phyloP scores from a whole-genome alignment of 805 yeast species.

The Henningerozyma blattae region DNA sequence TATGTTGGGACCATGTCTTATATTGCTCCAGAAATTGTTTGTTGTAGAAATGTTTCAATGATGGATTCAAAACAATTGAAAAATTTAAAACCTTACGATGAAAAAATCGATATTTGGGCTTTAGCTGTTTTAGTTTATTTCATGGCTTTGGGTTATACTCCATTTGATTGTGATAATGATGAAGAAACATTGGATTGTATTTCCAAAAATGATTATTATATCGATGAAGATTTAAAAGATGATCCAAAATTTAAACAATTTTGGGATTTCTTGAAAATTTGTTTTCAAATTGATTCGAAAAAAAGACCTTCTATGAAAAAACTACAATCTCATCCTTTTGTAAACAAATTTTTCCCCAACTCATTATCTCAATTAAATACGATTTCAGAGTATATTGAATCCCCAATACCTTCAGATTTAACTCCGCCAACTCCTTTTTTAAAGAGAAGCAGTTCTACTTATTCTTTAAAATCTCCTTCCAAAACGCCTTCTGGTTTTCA shows the following conservation, averaged over 20 bases:
- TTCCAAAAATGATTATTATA: conserved; percentile 40
- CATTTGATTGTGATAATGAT: conserved; percentile 64
- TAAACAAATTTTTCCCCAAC: conserved; percentile 9
- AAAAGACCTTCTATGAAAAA: conserved; percentile 35
- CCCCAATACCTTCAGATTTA: neutral
- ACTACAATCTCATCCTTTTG: conserved; percentile 32
- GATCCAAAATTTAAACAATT: conserved; percentile 34
- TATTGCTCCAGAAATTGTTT: conserved; percentile 61
- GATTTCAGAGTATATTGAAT: neutral
- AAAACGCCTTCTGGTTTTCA: conserved; percentile 6
- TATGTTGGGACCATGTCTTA: conserved; percentile 62
- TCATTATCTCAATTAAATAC: neutral
- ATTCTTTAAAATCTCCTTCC: conserved; percentile 13
- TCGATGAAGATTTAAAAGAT: conserved; percentile 49
- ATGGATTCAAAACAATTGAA: conserved; percentile 8
- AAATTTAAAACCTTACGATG: conserved; percentile 32
- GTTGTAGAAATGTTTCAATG: conserved; percentile 24
- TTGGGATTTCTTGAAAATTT: conserved; percentile 39
- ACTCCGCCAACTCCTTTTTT: neutral
- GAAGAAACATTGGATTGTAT: conserved; percentile 58
- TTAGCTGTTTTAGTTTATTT: conserved; percentile 62
- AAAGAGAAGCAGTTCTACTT: conserved; percentile 2
- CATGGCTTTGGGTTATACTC: conserved; percentile 62
- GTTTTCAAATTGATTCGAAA: conserved; percentile 35
- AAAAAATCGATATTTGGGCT: conserved; percentile 64